A percentile compares a stretch with the other conserved stretches of the same genome.
These are phyloP conservation scores for Tricholomella constricta DNA, from an alignment of 768 basidiomycete species.

Conservation along the genomic window DNA sequence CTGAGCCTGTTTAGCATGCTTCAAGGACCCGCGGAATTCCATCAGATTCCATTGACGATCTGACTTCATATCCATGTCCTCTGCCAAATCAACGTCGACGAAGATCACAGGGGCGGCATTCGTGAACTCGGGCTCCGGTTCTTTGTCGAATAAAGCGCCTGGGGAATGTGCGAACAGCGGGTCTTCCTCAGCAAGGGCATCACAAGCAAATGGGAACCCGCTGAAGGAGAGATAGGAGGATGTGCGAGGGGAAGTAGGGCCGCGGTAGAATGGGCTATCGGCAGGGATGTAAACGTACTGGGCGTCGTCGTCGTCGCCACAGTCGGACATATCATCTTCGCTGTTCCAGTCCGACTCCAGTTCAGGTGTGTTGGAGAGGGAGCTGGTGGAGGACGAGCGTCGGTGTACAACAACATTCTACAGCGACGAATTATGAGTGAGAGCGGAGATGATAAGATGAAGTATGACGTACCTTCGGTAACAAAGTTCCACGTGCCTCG, in stretches of 20 bases:
- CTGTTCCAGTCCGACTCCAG: conserved; percentile 18
- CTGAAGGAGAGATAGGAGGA: conserved; percentile 30
- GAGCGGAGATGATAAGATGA: background rate
- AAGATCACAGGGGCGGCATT: background rate
- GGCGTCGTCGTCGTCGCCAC: conserved; percentile 20
- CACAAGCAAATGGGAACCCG: conserved; percentile 25
- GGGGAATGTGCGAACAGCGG: conserved; percentile 13
- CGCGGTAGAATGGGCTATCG: conserved; percentile 41
- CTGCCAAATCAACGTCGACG: background rate
- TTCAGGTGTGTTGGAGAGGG: conserved; percentile 17
- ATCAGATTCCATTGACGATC: background rate
- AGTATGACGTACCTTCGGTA: conserved; percentile 5
- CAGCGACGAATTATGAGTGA: background rate
- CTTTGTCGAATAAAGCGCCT: conserved; percentile 9
- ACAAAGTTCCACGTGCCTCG: background rate
- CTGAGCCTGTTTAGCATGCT: background rate
- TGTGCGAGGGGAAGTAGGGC: conserved; percentile 27
- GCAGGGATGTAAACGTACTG: conserved; percentile 42
- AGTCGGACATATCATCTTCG: conserved; percentile 12
- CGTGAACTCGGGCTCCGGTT: background rate
- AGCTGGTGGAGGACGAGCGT: conserved; percentile 10
- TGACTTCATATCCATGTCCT: background rate
- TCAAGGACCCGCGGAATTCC: background rate
- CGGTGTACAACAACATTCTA: conserved; percentile 5
- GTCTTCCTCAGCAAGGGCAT: conserved; percentile 25